Percentiles rank a stretch among this genome's conserved stretches.
Conservation (phyloP, 495 filamentous ascomycete genomes). For the Baudoinia panamericana region DNA sequence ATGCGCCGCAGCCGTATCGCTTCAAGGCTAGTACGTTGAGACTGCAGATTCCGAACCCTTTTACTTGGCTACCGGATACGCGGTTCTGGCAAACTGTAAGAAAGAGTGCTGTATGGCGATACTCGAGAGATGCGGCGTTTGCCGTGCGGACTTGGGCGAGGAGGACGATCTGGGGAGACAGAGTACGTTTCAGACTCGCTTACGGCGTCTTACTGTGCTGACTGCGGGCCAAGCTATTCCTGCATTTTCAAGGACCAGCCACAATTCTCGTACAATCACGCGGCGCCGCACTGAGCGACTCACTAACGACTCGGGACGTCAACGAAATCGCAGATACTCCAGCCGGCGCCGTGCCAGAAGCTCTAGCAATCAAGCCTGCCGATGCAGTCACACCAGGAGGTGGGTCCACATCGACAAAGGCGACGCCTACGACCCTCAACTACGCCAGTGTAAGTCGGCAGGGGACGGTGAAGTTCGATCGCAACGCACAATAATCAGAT, state of each 20-base stretch:
- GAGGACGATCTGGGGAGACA: conserved; percentile 82
- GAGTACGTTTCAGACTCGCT: conserved; percentile 35
- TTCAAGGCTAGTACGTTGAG: conserved; percentile 63
- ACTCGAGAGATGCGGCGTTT: conserved; percentile 45
- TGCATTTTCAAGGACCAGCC: conserved; percentile 74
- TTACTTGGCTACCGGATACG: conserved; percentile 43
- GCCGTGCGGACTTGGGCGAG: conserved; percentile 58
- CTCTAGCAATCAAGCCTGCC: conserved; percentile 32
- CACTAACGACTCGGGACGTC: conserved; percentile 59
- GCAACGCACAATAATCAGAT: conserved; percentile 4
- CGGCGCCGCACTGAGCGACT: conserved; percentile 59
- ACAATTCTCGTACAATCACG: conserved; percentile 79
- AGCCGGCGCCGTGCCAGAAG: conserved; percentile 40
- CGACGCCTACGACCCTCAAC: conserved; percentile 12
- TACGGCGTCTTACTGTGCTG: neutral
- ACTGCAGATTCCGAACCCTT: conserved; percentile 62
- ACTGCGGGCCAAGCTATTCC: conserved; percentile 47
- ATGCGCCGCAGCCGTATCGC: conserved; percentile 67
- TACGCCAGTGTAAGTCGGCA: conserved; percentile 17
- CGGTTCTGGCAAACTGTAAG: conserved; percentile 60
- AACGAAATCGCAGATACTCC: conserved; percentile 72
- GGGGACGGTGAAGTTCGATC: conserved; percentile 16
- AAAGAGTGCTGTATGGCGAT: conserved; percentile 56
- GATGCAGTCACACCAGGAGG: neutral
- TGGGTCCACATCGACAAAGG: neutral